Percentiles rank a stretch among this genome's conserved stretches.
Conservation (phyloP, 225 moss, liverwort and hornwort genomes). For the Bryum argenteum region DNA sequence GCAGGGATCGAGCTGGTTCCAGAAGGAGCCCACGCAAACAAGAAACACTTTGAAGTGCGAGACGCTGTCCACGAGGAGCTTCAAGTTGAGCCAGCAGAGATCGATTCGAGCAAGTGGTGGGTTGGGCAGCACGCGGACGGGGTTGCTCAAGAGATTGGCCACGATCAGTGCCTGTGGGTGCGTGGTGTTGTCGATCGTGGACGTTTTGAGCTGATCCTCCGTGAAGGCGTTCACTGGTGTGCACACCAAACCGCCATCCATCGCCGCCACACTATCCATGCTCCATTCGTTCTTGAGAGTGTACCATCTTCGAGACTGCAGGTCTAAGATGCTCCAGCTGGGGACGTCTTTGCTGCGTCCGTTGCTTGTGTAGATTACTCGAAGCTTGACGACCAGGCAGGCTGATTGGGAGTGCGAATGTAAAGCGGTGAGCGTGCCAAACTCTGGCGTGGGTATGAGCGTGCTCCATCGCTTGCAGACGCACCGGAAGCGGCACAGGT, state of each 20-base stretch:
- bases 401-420: not conserved
- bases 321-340: slow-evolving; percentile 31
- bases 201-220: slow-evolving; percentile 22
- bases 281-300: slow-evolving; percentile 16
- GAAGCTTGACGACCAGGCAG: slow-evolving; percentile 22
- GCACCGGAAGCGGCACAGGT: slow-evolving; percentile 23
- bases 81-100: slow-evolving; percentile 23
- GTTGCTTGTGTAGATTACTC: slow-evolving; percentile 6
- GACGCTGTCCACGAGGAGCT: slow-evolving; percentile 25
- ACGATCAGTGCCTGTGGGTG: slow-evolving; percentile 28
- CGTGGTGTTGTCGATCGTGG: slow-evolving; percentile 24
- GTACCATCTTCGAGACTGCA: slow-evolving; percentile 17
- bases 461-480: slow-evolving; percentile 28
- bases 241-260: slow-evolving; percentile 35
- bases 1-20: slow-evolving; percentile 8
- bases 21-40: slow-evolving; percentile 22
- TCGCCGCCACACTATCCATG: slow-evolving; percentile 20
- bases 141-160: slow-evolving; percentile 26
- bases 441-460: slow-evolving; percentile 31
- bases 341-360: slow-evolving; percentile 21
- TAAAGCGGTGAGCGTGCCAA: slow-evolving; percentile 6
- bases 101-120: slow-evolving; percentile 20
- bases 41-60: slow-evolving; percentile 29
- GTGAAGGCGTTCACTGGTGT: slow-evolving; percentile 24
- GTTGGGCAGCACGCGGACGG: slow-evolving; percentile 23